phyloP scores from a whole-genome alignment of 352 stramenopile species.

The Blastocystis sp. region DNA sequence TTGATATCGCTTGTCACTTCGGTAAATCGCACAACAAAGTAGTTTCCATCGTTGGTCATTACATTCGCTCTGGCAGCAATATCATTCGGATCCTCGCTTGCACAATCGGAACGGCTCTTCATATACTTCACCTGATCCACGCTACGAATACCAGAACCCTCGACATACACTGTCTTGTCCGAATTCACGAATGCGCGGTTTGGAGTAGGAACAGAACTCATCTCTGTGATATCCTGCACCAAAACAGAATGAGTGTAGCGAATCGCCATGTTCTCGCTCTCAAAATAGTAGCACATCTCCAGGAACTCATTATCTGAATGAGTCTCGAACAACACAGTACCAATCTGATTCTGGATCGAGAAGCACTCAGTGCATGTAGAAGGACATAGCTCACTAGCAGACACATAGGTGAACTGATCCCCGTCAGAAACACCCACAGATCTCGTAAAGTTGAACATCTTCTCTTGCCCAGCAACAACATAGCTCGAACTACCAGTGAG shows the following conservation, averaged over 20 bases:
- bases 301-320: slow-evolving; percentile 8
- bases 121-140: slow-evolving; percentile 42
- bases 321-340: slow-evolving; percentile 2
- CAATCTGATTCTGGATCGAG: neutral
- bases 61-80: neutral
- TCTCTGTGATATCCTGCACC: neutral
- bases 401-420: slow-evolving; percentile 47
- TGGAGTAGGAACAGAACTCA: neutral
- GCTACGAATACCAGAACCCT: neutral
- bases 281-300: slow-evolving; percentile 56
- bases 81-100: neutral
- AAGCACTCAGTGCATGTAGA: slow-evolving; percentile 11
- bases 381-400: neutral
- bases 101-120: neutral
- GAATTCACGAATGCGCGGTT: neutral
- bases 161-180: neutral
- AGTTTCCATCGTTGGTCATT: neutral
- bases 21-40: slow-evolving; percentile 1
- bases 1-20: neutral
- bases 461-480: neutral
- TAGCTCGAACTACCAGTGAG: neutral
- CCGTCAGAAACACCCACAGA: neutral
- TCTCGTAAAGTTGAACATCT: slow-evolving; percentile 29
- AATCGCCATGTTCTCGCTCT: neutral
- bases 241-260: neutral